Percentiles rank a stretch among this genome's conserved stretches.
These are phyloP conservation scores for Clitoria ternatea DNA, from an alignment of 306 rosid genomes.

Conservation along the genomic window DNA sequence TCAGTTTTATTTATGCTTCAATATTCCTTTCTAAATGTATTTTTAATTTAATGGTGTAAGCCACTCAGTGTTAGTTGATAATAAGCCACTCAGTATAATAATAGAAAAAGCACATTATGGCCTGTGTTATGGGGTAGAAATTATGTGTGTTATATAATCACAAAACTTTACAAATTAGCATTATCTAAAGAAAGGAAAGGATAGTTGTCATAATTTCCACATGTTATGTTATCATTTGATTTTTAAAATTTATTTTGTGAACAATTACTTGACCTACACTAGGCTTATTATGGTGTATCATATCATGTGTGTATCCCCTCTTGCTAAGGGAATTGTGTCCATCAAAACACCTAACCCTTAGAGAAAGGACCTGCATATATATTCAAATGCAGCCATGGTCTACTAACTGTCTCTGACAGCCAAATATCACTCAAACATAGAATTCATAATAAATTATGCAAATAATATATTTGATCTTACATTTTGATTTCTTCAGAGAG, in stretches of 20 bases:
- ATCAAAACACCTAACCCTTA: not conserved
- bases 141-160: not conserved
- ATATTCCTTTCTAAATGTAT: not conserved
- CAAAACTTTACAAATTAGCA: not conserved
- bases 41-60: not conserved
- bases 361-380: not conserved
- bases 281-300: not conserved
- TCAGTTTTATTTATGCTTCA: conserved; percentile 3
- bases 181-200: not conserved
- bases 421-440: not conserved
- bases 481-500: conserved; percentile 62
- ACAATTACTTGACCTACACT: not conserved
- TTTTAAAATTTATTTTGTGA: not conserved
- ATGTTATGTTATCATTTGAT: not conserved
- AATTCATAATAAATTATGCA: not conserved
- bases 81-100: not conserved
- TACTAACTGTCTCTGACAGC: not conserved
- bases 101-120: not conserved
- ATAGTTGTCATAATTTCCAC: not conserved
- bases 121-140: not conserved
- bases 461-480: conserved; percentile 37
- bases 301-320: not conserved
- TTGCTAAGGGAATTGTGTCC: not conserved
- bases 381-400: conserved; percentile 4
- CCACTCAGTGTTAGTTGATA: not conserved